These are phyloP conservation scores for Xanthoparmelia taractica DNA, from an alignment of 495 filamentous ascomycete species.

Conservation along the genomic window DNA sequence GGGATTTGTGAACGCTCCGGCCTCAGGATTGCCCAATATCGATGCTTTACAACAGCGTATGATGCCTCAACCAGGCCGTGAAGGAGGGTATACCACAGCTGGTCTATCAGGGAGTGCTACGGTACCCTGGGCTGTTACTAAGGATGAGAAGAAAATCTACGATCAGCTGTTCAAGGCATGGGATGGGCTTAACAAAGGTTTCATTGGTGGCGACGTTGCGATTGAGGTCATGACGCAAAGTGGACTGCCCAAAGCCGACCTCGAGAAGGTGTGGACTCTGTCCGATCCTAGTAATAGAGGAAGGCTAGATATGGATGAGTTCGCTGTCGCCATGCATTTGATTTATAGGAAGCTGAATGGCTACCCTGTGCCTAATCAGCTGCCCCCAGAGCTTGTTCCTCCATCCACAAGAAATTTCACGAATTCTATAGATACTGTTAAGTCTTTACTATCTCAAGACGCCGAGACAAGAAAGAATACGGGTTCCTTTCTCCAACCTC, in stretches of 20 bases:
- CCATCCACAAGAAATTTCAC: constrained; percentile 92
- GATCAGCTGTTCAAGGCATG: constrained; percentile 93
- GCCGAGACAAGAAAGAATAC: constrained; percentile 76
- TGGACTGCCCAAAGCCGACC: constrained; percentile 77
- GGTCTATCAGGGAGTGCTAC: constrained; percentile 88
- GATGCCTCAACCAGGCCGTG: constrained; percentile 94
- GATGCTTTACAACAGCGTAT: constrained; percentile 90
- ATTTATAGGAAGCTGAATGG: constrained; percentile 96
- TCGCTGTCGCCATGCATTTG: constrained; percentile 97
- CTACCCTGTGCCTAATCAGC: constrained; percentile 83
- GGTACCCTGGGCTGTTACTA: constrained; percentile 97
- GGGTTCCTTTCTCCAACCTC: constrained; percentile 79
- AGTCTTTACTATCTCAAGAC: constrained; percentile 83
- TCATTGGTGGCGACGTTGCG: constrained; percentile 83
- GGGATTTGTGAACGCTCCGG: constrained; percentile 92
- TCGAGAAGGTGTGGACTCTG: constrained; percentile 92
- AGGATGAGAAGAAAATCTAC: constrained; percentile 96
- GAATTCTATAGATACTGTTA: constrained; percentile 86
- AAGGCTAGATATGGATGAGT: constrained; percentile 92
- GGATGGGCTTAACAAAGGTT: constrained; percentile 93
- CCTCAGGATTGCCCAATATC: constrained; percentile 85
- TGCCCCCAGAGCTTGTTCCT: constrained; percentile 90
- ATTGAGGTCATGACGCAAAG: constrained; percentile 98
- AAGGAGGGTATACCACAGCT: constrained; percentile 81
- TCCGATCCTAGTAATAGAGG: constrained; percentile 91